A percentile compares a stretch with the other conserved stretches of the same genome.
These are phyloP conservation scores for Elongisporangium anandrum DNA, from an alignment of 352 stramenopile genomes.

Conservation along the genomic window DNA sequence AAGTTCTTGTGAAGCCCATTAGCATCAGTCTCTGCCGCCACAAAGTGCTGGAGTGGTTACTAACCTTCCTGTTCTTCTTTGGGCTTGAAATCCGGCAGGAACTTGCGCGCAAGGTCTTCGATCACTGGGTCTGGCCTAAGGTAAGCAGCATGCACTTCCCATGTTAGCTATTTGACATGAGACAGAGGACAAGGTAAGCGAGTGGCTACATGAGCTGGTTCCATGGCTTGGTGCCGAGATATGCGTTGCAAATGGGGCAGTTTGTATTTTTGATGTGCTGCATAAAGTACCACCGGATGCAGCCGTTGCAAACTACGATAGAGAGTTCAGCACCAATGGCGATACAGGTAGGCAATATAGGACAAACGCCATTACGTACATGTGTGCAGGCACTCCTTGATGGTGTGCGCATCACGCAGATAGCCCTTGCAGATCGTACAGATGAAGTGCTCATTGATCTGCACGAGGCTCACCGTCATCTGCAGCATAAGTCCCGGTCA, in stretches of 20 bases:
- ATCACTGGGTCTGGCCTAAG: slow-evolving; percentile 48
- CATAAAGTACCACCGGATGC: slow-evolving; percentile 43
- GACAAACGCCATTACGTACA: slow-evolving; percentile 49
- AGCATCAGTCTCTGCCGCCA: neutral
- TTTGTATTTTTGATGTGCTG: slow-evolving; percentile 18
- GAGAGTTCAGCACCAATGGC: neutral
- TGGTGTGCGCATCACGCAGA: slow-evolving; percentile 59
- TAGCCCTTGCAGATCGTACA: slow-evolving; percentile 71
- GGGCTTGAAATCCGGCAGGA: slow-evolving; percentile 35
- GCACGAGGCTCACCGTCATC: slow-evolving; percentile 37
- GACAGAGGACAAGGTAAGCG: neutral
- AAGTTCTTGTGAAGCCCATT: slow-evolving; percentile 11
- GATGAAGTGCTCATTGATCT: slow-evolving; percentile 54
- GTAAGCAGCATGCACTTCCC: no score
- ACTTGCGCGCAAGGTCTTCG: slow-evolving; percentile 46
- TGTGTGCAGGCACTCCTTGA: slow-evolving; percentile 77
- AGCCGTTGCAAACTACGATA: slow-evolving; percentile 54
- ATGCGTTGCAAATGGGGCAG: slow-evolving; percentile 44
- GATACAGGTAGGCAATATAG: neutral
- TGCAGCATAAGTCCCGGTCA: slow-evolving; percentile 4
- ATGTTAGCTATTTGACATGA: no score
- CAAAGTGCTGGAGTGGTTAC: neutral
- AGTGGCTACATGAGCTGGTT: slow-evolving; percentile 44
- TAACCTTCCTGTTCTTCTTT: slow-evolving; percentile 41
- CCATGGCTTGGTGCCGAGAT: slow-evolving; percentile 48